phyloP scores from a whole-genome alignment of 2,329 filamentous ascomycete species.

The Tolypocladium pustulatum region DNA sequence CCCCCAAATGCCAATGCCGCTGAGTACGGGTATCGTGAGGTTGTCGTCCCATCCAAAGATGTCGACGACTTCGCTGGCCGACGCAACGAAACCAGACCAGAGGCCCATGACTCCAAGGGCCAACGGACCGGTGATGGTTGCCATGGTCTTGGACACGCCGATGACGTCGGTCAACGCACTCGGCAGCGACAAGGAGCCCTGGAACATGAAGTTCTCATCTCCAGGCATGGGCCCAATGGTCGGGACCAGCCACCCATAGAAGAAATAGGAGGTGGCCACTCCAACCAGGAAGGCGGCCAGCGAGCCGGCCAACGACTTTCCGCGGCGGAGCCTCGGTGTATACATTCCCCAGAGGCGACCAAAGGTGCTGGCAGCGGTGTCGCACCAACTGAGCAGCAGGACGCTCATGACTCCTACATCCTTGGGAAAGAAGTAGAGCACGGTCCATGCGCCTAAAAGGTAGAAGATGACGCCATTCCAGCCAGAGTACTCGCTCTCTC shows the following conservation, averaged over 20 bases:
- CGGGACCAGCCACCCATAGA: conserved; percentile 81
- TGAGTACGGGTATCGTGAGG: conserved; percentile 87
- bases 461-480: conserved; percentile 99
- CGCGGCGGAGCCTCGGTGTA: conserved; percentile 72
- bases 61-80: conserved; percentile 82
- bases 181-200: conserved; percentile 64
- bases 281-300: conserved; percentile 75
- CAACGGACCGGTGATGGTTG: conserved; percentile 55
- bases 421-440: conserved; percentile 81
- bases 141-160: conserved; percentile 47
- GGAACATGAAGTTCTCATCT: conserved; percentile 68
- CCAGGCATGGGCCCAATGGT: conserved; percentile 54
- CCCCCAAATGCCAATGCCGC: conserved; percentile 78
- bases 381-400: conserved; percentile 90
- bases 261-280: conserved; percentile 69
- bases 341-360: conserved; percentile 83
- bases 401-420: conserved; percentile 86
- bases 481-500: conserved; percentile 84
- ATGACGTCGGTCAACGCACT: conserved; percentile 44
- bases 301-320: conserved; percentile 87
- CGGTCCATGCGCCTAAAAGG: conserved; percentile 78
- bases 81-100: conserved; percentile 80
- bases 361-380: conserved; percentile 92
- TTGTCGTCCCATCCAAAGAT: conserved; percentile 96
- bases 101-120: conserved; percentile 75